Base-by-base conservation (phyloP, 2,329 filamentous ascomycete genomes). In the Fusarium irregulare region DNA sequence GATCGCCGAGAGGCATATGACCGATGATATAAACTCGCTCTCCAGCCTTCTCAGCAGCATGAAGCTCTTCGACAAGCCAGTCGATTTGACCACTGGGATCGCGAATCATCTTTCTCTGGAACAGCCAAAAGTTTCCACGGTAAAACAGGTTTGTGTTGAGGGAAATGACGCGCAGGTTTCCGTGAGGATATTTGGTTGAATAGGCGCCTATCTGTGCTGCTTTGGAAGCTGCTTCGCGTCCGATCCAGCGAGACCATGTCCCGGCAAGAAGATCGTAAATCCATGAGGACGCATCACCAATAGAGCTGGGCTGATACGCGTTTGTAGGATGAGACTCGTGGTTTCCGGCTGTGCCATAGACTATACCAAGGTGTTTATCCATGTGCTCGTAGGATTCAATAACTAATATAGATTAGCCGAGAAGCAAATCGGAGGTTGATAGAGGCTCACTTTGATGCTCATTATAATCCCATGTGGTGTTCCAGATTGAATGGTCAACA, bases 81-180 rank as follows among this genome's bases (percentile, higher is more conserved):
- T 80, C 77, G 6, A 89, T 79, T 73, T 88, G 83, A 14, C 80
- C 80, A 72, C 82, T 82, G 4, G 86, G 87, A 71, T 89, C 87
- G 14, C 75, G 76, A 47, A 84, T 77, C 79, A 86, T 83, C 2
- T 81, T 78, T 47, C 83, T 80, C 65, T 84, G 80, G 70, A 87
- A 89, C 37, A 86, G 75, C 78, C 83, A 86, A 74, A 85, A 87
- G 79, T 90, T 89, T 64, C 83, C 78, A n/a, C 81, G 83, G 75
- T 89, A 89, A 77, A 85, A 88, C 64, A 88, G 76, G 74, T 89
- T 87, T 20, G 86, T 88, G 79, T 87, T 89, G 70, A 89, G 79
- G 6, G 86, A 88, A 72, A 89, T 88, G 71, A 90, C 78, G 25
- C 86, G 83, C 27, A 89, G 78, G 64, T 86, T 85, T 20, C 80